phyloP scores from a whole-genome alignment of 1,139 yeast species.

The Candida sp. region DNA sequence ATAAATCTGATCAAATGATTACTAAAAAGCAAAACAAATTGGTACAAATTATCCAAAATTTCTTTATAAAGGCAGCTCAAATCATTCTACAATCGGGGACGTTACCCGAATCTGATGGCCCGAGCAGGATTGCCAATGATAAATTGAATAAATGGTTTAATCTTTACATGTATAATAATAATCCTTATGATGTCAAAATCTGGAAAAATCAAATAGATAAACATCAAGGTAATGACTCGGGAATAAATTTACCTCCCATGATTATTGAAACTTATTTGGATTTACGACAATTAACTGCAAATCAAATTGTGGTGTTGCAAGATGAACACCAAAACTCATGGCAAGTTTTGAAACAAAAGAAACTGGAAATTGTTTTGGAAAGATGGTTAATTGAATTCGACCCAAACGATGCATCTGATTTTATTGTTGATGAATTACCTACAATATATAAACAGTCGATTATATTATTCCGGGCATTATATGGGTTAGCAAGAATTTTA shows the following conservation, averaged over 20 bases:
- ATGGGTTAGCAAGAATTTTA: constrained; percentile 61
- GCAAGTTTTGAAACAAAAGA: constrained; percentile 45
- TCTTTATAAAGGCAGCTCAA: constrained; percentile 70
- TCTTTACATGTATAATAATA: constrained; percentile 46
- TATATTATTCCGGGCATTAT: constrained; percentile 69
- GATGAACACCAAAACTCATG: constrained; percentile 46
- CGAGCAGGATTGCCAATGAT: constrained; percentile 4
- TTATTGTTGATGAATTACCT: constrained; percentile 52
- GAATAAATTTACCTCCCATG: constrained; percentile 58
- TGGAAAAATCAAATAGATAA: constrained; percentile 45
- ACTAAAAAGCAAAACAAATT: constrained; percentile 31
- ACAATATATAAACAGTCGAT: constrained; percentile 72
- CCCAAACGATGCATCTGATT: constrained; percentile 23
- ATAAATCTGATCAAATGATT: constrained; percentile 17
- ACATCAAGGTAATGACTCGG: constrained; percentile 26
- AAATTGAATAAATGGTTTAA: constrained; percentile 63
- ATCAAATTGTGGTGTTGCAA: constrained; percentile 57
- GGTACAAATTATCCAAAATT: constrained; percentile 55
- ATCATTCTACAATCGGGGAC: constrained; percentile 28
- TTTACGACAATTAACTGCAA: constrained; percentile 54
- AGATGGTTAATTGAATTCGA: constrained; percentile 90
- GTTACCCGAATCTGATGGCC: constrained; percentile 8
- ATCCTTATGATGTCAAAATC: constrained; percentile 39
- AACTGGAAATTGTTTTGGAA: constrained; percentile 82
- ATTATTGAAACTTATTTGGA: constrained; percentile 85